Percentiles rank a stretch among this genome's conserved stretches.
Conservation (phyloP, 768 basidiomycete species). For the Rhodotorula graminis region DNA sequence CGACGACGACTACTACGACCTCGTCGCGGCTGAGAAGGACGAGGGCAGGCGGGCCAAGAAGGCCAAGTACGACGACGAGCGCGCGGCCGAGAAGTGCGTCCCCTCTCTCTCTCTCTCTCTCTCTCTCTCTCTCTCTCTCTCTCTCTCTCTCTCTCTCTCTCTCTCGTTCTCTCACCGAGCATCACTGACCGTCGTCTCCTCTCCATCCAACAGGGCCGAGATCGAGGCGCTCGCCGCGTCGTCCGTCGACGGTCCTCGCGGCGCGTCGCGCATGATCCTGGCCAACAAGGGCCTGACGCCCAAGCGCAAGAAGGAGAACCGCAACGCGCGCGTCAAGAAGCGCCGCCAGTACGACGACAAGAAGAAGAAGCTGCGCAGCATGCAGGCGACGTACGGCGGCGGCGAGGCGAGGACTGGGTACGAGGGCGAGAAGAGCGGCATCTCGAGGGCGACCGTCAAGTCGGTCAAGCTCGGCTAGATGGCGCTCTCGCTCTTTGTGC, state of each 20-base stretch:
- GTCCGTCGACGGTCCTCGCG: conserved; percentile 67
- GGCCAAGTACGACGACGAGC: conserved; percentile 66
- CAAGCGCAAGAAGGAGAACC: conserved; percentile 75
- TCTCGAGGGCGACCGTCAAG: conserved; percentile 22
- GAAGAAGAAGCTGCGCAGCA: conserved; percentile 81
- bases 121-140: neutral
- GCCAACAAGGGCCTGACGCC: conserved; percentile 93
- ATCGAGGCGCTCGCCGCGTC: conserved; percentile 13
- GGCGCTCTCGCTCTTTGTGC: too few relatives aligned
- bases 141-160: neutral
- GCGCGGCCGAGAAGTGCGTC: conserved; percentile 58
- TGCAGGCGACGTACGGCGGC: conserved; percentile 88
- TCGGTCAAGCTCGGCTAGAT: conserved; percentile 23
- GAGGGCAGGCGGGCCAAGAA: conserved; percentile 74
- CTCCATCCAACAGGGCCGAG: conserved; percentile 18
- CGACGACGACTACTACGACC: conserved; percentile 80
- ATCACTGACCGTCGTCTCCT: neutral
- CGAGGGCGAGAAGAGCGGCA: conserved; percentile 83
- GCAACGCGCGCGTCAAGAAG: conserved; percentile 98
- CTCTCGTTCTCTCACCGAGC: too few relatives aligned
- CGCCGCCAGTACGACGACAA: conserved; percentile 86
- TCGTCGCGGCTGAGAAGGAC: conserved; percentile 69
- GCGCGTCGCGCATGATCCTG: conserved; percentile 82
- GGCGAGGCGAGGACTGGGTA: conserved; percentile 67
- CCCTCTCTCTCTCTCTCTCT: too few relatives aligned